Conservation (phyloP, 1,139 yeast species). For the Candida labiduridarum region DNA sequence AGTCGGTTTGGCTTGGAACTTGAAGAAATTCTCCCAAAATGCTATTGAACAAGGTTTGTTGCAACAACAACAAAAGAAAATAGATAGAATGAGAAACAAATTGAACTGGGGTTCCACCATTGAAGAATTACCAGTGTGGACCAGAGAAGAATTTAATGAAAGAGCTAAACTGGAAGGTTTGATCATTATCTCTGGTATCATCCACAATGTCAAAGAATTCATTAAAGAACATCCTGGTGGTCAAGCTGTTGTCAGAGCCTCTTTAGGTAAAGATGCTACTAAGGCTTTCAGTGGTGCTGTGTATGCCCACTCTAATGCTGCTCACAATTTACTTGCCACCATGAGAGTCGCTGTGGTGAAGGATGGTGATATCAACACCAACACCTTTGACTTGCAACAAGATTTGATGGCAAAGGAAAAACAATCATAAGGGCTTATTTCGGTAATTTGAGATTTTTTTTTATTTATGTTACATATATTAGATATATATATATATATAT, state of each 20-base stretch:
- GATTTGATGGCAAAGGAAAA: slow-evolving; percentile 46
- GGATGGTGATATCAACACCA: slow-evolving; percentile 57
- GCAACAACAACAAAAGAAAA: slow-evolving; percentile 96
- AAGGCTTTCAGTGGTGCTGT: slow-evolving; percentile 98
- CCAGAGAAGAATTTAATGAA: slow-evolving; percentile 76
- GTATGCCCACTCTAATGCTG: slow-evolving; percentile 95
- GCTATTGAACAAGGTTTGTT: slow-evolving; percentile 95
- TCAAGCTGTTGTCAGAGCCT: slow-evolving; percentile 78
- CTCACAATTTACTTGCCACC: slow-evolving; percentile 91
- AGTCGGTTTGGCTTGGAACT: slow-evolving; percentile 85
- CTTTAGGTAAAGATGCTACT: slow-evolving; percentile 95
- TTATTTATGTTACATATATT: not conserved
- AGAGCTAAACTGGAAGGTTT: slow-evolving; percentile 60
- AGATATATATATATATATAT: not conserved
- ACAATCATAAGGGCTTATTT: slow-evolving; percentile 8
- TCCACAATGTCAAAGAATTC: slow-evolving; percentile 85
- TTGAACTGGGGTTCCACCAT: slow-evolving; percentile 94
- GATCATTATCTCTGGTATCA: slow-evolving; percentile 89
- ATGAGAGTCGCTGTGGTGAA: slow-evolving; percentile 94
- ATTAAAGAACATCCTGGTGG: slow-evolving; percentile 98
- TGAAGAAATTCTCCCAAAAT: slow-evolving; percentile 91
- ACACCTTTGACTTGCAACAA: slow-evolving; percentile 57
- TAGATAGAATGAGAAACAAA: slow-evolving; percentile 74
- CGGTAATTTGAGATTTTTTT: not conserved
- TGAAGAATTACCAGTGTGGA: slow-evolving; percentile 87